A percentile compares a stretch with the other conserved stretches of the same genome.
Evolutionary conservation across 2,329 filamentous ascomycete genomes (phyloP).

Genomic region (Colletotrichum eleusines): DNA sequence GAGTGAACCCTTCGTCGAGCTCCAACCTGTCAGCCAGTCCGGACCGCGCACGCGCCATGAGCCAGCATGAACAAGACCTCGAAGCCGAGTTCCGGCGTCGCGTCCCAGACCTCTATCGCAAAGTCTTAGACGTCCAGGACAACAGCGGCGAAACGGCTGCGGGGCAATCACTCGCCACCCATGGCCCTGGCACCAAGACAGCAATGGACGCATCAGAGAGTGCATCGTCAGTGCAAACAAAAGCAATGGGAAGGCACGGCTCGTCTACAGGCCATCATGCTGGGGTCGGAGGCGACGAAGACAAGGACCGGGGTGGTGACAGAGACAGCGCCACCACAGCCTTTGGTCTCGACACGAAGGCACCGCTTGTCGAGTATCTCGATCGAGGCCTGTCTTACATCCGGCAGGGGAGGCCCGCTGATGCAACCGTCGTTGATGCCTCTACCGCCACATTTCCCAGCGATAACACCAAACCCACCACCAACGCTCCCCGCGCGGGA

Average conservation of each 20-base stretch:
- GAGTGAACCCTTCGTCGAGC: constrained; percentile 16
- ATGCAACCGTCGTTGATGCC: neutral
- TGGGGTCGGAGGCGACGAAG: neutral
- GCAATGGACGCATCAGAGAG: constrained; percentile 26
- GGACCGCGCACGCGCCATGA: constrained; percentile 57
- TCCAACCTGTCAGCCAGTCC: constrained; percentile 20
- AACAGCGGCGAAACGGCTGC: constrained; percentile 25
- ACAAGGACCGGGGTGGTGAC: constrained; percentile 9
- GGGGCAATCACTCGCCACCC: constrained; percentile 19
- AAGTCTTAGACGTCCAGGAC: constrained; percentile 54
- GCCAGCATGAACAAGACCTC: constrained; percentile 61
- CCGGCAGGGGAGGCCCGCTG: constrained; percentile 47
- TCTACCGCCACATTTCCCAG: neutral
- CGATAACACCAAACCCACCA: constrained; percentile 8
- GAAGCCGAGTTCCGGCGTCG: constrained; percentile 62
- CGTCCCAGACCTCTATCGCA: constrained; percentile 60
- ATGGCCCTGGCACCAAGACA: constrained; percentile 2
- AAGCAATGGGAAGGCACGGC: constrained; percentile 43
- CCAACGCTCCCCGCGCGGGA: constrained; percentile 43
- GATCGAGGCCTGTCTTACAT: constrained; percentile 61
- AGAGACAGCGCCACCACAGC: constrained; percentile 15
- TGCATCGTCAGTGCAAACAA: constrained; percentile 48
- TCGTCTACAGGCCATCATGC: constrained; percentile 16
- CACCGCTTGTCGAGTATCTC: constrained; percentile 62
- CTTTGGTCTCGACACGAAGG: constrained; percentile 55